Evolutionary conservation across 768 basidiomycete species (phyloP).

Genomic region (Mycena haematopus): DNA sequence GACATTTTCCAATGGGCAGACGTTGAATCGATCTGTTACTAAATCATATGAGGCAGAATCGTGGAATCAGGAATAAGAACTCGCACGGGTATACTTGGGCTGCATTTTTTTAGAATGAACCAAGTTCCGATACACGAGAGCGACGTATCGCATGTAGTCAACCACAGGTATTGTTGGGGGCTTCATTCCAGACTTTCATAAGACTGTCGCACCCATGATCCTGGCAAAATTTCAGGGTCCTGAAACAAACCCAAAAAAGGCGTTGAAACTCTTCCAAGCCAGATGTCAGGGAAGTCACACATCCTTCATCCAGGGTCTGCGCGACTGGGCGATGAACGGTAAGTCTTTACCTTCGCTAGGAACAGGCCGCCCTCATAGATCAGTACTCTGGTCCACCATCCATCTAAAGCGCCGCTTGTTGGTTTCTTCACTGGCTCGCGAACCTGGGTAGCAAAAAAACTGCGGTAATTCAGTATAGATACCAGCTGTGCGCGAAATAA

Average conservation of each 20-base stretch:
- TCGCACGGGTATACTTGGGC: conserved; percentile 47
- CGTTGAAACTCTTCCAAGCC: conserved; percentile 1
- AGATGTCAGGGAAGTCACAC: not conserved
- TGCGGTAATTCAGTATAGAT: conserved; percentile 55
- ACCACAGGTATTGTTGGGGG: conserved; percentile 51
- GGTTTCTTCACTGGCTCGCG: conserved; percentile 42
- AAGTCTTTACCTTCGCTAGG: not conserved
- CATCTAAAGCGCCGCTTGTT: conserved; percentile 50
- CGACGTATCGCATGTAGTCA: conserved; percentile 51
- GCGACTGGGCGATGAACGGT: conserved; percentile 36
- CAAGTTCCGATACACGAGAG: conserved; percentile 7
- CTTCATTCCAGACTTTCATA: not conserved
- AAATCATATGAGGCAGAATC: not conserved
- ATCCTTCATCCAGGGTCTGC: conserved; percentile 57
- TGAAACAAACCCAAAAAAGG: conserved; percentile 21
- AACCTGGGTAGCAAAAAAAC: conserved; percentile 43
- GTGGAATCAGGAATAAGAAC: conserved; percentile 9
- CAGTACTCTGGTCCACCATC: conserved; percentile 54
- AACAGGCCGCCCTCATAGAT: conserved; percentile 34
- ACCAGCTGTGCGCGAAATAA: conserved; percentile 32
- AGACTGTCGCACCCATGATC: conserved; percentile 44
- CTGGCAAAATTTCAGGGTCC: conserved; percentile 54
- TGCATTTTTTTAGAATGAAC: not conserved
- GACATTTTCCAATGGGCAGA: conserved; percentile 56
- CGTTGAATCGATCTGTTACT: conserved; percentile 50